Conservation (phyloP, 2,329 filamentous ascomycete species). For the Xylariaceae sp. region DNA sequence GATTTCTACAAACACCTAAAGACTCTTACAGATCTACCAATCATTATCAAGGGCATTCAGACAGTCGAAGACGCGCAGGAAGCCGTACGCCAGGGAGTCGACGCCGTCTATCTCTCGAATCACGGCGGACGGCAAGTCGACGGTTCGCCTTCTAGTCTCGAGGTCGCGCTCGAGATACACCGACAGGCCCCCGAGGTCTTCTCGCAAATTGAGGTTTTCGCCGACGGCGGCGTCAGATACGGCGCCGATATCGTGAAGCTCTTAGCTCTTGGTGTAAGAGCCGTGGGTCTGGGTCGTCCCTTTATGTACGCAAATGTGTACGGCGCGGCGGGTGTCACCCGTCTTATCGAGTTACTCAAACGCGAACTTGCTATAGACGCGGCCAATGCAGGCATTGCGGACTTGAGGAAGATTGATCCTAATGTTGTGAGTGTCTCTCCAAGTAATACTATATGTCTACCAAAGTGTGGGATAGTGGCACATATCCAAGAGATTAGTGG, state of each 20-base stretch:
- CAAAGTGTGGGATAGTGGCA: no score
- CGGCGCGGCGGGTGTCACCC: slow-evolving; percentile 47
- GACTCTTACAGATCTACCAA: slow-evolving; percentile 31
- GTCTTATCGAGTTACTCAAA: slow-evolving; percentile 47
- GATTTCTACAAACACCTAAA: slow-evolving; percentile 31
- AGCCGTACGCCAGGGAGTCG: slow-evolving; percentile 32
- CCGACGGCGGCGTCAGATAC: slow-evolving; percentile 40
- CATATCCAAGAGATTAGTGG: no score
- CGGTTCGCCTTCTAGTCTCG: slow-evolving; percentile 34
- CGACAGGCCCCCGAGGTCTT: slow-evolving; percentile 36
- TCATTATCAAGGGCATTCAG: slow-evolving; percentile 40
- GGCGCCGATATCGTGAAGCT: slow-evolving; percentile 40
- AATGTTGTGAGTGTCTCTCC: slow-evolving; percentile 19
- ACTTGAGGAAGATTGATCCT: slow-evolving; percentile 32
- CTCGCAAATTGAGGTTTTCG: slow-evolving; percentile 36
- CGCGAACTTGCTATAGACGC: slow-evolving; percentile 42
- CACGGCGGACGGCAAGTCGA: slow-evolving; percentile 42
- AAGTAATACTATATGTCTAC: no score
- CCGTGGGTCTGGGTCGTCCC: slow-evolving; percentile 45
- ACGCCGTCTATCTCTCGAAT: slow-evolving; percentile 40
- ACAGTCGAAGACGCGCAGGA: slow-evolving; percentile 37
- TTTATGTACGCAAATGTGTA: slow-evolving; percentile 54
- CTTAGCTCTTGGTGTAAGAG: slow-evolving; percentile 39
- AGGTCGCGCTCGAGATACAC: slow-evolving; percentile 36
- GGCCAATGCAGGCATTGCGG: slow-evolving; percentile 33